phyloP scores from a whole-genome alignment of 331 rosid species.

The Arachis monticola region DNA sequence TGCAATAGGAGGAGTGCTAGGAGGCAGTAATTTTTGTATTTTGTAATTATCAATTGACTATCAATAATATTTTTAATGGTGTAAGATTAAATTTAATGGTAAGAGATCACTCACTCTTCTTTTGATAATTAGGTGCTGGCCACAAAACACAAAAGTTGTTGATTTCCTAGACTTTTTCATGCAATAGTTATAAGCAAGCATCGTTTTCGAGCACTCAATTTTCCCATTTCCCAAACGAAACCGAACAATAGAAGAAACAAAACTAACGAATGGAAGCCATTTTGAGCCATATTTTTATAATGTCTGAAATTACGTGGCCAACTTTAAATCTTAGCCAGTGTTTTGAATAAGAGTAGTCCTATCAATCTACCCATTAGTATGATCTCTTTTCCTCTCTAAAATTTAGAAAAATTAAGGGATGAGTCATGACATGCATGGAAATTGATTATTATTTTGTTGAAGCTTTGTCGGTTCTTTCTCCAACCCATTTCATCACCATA shows the following conservation, averaged over 20 bases:
- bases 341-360: conserved; percentile 25
- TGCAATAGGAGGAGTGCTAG: background rate
- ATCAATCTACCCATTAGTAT: conserved; percentile 7
- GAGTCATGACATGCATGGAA: conserved; percentile 9
- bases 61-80: too few species aligned
- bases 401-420: conserved; percentile 6
- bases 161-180: background rate
- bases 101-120: too few species aligned
- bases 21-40: too few species aligned
- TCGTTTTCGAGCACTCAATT: conserved; percentile 38
- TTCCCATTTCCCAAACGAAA: conserved; percentile 25
- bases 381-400: background rate
- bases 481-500: conserved; percentile 39
- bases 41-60: too few species aligned
- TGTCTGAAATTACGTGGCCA: conserved; percentile 40
- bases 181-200: conserved; percentile 31
- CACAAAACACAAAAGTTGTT: too few species aligned
- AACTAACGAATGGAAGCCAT: conserved; percentile 32
- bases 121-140: too few species aligned
- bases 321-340: conserved; percentile 33
- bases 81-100: too few species aligned
- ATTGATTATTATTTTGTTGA: background rate
- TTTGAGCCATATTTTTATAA: conserved; percentile 17
- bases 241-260: conserved; percentile 39
- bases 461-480: conserved; percentile 40